These are phyloP conservation scores for Backusella westeae DNA, from an alignment of 192 early-diverging fungal genomes.

Conservation along the genomic window DNA sequence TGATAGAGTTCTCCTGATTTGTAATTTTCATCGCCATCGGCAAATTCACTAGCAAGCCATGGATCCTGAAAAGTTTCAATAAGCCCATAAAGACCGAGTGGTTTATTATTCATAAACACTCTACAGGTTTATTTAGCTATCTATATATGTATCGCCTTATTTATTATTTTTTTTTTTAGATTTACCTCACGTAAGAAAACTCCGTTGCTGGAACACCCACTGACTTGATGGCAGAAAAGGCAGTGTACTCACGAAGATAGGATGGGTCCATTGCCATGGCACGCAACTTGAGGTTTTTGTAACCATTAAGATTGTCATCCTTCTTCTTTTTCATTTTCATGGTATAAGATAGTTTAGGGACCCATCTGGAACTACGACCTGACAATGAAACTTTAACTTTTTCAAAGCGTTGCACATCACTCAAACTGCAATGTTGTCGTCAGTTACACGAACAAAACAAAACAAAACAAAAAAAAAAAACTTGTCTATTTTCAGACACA, in stretches of 20 bases:
- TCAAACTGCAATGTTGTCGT: not conserved
- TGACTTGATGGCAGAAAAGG: not conserved
- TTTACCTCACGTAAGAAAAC: constrained; percentile 7
- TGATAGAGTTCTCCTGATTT: constrained; percentile 9
- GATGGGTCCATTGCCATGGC: constrained; percentile 10
- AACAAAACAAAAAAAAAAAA: not conserved
- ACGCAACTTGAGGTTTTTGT: not conserved
- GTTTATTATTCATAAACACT: constrained; percentile 4
- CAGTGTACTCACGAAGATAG: constrained; percentile 6
- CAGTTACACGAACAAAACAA: not conserved
- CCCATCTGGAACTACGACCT: constrained; percentile 17
- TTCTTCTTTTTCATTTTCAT: constrained; percentile 7
- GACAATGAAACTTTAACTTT: not conserved
- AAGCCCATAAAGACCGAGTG: constrained; percentile 8
- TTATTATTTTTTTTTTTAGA: not conserved
- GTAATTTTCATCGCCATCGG: not conserved
- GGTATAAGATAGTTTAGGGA: constrained; percentile 10
- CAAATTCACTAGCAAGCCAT: constrained; percentile 8
- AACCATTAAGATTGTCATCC: not conserved
- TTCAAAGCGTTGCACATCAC: not conserved
- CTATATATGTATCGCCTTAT: not conserved
- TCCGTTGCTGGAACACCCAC: not conserved
- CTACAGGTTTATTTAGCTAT: not conserved
- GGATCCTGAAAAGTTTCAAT: constrained; percentile 14
- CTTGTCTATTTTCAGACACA: not conserved